Percentiles rank a stretch among this genome's conserved stretches.
phyloP scores from a whole-genome alignment of 2,329 filamentous ascomycete species.

The Calonectria pseudoturangicola region DNA sequence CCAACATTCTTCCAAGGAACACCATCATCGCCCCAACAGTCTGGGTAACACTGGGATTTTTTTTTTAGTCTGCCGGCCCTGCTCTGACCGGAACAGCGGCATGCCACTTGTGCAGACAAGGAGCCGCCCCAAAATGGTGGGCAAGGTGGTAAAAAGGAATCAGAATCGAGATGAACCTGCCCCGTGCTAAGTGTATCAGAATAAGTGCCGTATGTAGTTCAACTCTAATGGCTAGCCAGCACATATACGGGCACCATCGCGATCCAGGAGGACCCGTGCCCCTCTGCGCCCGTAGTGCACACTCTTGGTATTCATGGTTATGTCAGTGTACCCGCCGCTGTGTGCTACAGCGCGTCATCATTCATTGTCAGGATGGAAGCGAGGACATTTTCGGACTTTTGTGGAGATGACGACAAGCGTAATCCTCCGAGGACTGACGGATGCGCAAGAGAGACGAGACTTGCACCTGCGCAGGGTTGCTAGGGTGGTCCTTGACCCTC shows the following conservation, averaged over 20 bases:
- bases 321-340: constrained; percentile 14
- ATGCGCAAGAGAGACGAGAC: constrained; percentile 24
- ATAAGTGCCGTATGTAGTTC: constrained; percentile 22
- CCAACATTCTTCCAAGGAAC: constrained; percentile 22
- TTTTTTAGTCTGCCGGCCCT: constrained; percentile 4
- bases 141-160: constrained; percentile 15
- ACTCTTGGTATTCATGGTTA: neutral
- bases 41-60: neutral
- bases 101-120: constrained; percentile 21
- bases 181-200: constrained; percentile 32
- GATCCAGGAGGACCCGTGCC: constrained; percentile 8
- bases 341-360: constrained; percentile 24
- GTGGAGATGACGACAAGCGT: constrained; percentile 4
- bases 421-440: constrained; percentile 17
- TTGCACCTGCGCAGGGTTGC: constrained; percentile 33
- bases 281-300: constrained; percentile 5
- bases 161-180: constrained; percentile 34
- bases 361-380: constrained; percentile 2
- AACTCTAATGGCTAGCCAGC: constrained; percentile 24
- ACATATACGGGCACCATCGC: constrained; percentile 13
- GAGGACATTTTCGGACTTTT: constrained; percentile 3
- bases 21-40: constrained; percentile 16
- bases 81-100: constrained; percentile 20
- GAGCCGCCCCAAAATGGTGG: constrained; percentile 31
- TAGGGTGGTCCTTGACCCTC: constrained; percentile 40